Base-by-base conservation (phyloP, 2,329 filamentous ascomycete species). In the Aspergillaceae sp. region DNA sequence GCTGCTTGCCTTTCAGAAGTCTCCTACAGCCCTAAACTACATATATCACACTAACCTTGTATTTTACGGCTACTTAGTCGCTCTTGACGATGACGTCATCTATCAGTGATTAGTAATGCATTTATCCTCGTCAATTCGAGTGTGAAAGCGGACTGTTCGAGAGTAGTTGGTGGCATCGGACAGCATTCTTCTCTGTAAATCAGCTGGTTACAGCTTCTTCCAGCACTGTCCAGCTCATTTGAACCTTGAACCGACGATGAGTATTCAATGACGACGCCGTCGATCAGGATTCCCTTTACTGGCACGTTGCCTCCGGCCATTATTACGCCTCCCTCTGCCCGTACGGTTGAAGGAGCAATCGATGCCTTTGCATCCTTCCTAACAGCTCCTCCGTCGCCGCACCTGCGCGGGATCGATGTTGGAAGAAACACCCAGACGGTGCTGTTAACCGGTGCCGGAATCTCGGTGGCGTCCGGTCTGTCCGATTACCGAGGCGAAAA, bases 231-330 rank as follows among this genome's bases (percentile, higher is more conserved):
- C 19, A 19, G 19, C 30, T 9, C 30, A 32, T 9, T 9, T 32
- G 8, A 6, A 5, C 30, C 6, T 32, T 9, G 40, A 34, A 26
- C 35, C 45, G 48, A 61, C 49, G 57, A 68, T 68, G 64, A 51
- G 56, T 57, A 53, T 52, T 66, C 58, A 62, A 84, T 86, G 81
- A 77, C 76, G 67, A 84, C 79, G 67, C 78, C 84, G 58, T 78
- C 88, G 48, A 83, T 95, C 72, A 83, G 89, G 56, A 94, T 97
- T 58, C 91, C 91, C 48, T 97, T 91, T 65, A 95, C 88, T 61
- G 82, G 86, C 54, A 83, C 86, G 37, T 77, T 96, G 46, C 82
- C 90, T 27, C 73, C 83, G 28, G 86, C 90, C 3, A 78, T 76
- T 44, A 82, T 92, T 62, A 76, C 88, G 49, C 92, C 92, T 3